These are phyloP conservation scores for Leishmania tropica DNA, from an alignment of 208 protist species.

Conservation along the genomic window DNA sequence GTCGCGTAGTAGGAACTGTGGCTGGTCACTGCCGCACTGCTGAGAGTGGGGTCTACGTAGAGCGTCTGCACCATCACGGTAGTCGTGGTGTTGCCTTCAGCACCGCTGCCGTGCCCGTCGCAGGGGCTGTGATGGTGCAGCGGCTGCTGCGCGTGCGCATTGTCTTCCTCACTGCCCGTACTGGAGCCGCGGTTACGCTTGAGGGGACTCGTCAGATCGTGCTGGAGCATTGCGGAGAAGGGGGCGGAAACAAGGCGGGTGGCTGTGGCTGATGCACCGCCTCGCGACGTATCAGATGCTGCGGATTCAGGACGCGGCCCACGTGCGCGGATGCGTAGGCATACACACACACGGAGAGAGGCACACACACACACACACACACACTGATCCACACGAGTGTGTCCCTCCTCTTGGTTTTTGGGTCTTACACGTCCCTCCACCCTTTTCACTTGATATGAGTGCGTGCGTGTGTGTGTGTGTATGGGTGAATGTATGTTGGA, in stretches of 20 bases:
- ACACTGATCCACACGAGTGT: not conserved
- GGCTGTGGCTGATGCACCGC: not conserved
- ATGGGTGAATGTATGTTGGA: no score
- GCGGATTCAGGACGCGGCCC: not conserved
- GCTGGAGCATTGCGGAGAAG: slow-evolving; percentile 11
- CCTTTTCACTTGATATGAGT: no score
- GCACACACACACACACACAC: slow-evolving; percentile 10
- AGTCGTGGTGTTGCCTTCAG: not conserved
- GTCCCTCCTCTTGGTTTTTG: not conserved
- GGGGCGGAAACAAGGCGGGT: not conserved
- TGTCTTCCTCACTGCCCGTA: slow-evolving; percentile 10
- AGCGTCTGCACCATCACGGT: slow-evolving; percentile 3
- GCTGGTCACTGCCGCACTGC: not conserved
- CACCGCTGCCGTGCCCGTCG: not conserved
- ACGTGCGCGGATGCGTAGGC: not conserved
- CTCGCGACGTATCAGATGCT: not conserved
- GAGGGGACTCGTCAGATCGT: slow-evolving; percentile 22
- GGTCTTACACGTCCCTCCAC: no score
- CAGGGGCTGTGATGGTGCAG: not conserved
- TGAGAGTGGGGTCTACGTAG: slow-evolving; percentile 6
- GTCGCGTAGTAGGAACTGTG: slow-evolving; percentile 27
- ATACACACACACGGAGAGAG: not conserved
- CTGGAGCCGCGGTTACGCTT: slow-evolving; percentile 26
- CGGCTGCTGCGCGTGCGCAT: slow-evolving; percentile 4
- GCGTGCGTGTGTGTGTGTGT: no score